These are phyloP conservation scores for Megacollybia marginata DNA, from an alignment of 768 basidiomycete genomes.

Conservation along the genomic window DNA sequence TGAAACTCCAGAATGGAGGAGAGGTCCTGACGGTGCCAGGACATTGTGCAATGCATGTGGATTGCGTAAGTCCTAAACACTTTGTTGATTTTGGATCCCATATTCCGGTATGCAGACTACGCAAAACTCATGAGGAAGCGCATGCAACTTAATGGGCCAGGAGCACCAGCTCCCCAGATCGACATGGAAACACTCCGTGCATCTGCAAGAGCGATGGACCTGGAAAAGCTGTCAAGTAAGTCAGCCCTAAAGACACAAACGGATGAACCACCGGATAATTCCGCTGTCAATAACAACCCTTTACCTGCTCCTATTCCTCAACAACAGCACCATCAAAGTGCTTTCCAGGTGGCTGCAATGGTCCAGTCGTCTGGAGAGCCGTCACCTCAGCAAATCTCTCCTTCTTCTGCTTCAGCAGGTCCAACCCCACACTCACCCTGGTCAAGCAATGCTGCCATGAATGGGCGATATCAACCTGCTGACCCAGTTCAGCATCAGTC, in stretches of 20 bases:
- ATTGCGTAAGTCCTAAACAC: constrained; percentile 48
- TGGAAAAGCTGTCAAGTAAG: constrained; percentile 22
- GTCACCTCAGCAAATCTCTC: constrained; percentile 2
- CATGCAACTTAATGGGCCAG: constrained; percentile 53
- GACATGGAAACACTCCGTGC: constrained; percentile 74
- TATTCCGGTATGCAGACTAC: constrained; percentile 44
- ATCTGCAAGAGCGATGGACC: constrained; percentile 55
- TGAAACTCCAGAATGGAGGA: constrained; percentile 85
- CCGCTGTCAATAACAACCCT: too few relatives aligned
- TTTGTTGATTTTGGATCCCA: not conserved
- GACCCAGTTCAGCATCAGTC: constrained; percentile 36
- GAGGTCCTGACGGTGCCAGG: constrained; percentile 78
- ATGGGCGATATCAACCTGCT: constrained; percentile 7
- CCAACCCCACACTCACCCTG: not conserved
- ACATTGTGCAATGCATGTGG: constrained; percentile 85
- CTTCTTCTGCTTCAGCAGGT: not conserved
- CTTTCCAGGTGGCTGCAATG: constrained; percentile 48
- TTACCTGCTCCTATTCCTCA: constrained; percentile 8
- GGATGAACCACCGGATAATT: constrained; percentile 11
- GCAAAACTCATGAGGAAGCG: constrained; percentile 78
- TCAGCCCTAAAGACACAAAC: not conserved
- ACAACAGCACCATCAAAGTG: constrained; percentile 41
- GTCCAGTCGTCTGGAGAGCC: constrained; percentile 10
- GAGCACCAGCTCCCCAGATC: constrained; percentile 42
- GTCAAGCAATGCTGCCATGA: not conserved